Evolutionary conservation across 2,329 filamentous ascomycete species (phyloP), one percentile per base, ranked within the genome.

Genomic region (Immersiporthe knoxdaviesiana): DNA sequence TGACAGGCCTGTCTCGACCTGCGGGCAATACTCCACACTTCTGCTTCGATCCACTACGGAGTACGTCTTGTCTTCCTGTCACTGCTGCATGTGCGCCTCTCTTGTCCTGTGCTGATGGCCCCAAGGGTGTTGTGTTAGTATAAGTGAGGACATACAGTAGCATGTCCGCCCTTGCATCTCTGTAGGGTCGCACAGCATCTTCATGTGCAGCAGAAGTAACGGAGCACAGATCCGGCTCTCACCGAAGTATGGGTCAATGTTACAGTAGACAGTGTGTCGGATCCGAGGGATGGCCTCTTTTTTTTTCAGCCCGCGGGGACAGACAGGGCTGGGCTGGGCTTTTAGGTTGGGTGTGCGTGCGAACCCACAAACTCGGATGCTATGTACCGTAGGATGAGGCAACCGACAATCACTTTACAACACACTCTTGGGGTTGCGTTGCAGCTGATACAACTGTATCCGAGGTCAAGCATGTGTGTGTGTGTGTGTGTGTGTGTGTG

Each of bases 261-360:
- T 56, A 56, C 52, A 56, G 52, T 56, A 27, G 52, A 56, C 52
- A 56, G 52, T 56, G 24, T 56, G 52, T 56, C 52, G 52, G 52
- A 24, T 56, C 24, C 14, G 52, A 56, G 7, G 14, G 18, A 35
- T 7, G 21, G 18, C 12, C n/a, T n/a, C n/a, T n/a, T n/a, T n/a
- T n/a, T n/a, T n/a, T 11, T 56, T 56, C 27, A 56, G 27, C 52
- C 52, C 12, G 24, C 8, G 44, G 44, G 24, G 8, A 4, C 6
- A 10, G 35, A 30, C 24, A 16, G 11, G 50, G 50, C 50, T 54
- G 50, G 52, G 12, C 52, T 18, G 21, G 16, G 41, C 41, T 21
- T 44, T n/a, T 35, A 12, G 18, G 16, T 24, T 30, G 52, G n/a
- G n/a, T n/a, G 52, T 30, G 14, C 24, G 14, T 30, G 2, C 24